Conservation (phyloP, 192 early-diverging fungal genomes). For the Phycomyces nitens region DNA sequence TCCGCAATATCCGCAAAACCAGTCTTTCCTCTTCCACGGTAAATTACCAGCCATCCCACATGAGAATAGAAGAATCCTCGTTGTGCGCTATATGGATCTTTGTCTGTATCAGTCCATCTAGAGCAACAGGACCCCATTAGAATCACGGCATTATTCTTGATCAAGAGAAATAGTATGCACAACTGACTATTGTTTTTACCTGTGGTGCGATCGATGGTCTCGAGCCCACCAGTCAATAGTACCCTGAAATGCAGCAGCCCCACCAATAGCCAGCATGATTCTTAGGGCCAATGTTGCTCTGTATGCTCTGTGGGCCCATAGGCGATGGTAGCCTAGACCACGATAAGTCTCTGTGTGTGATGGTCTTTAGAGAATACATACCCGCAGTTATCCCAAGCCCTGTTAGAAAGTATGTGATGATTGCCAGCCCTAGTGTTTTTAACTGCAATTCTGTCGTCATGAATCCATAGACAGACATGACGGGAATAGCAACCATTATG, state of each 20-base stretch:
- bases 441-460: constrained; percentile 58
- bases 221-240: constrained; percentile 84
- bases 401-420: constrained; percentile 71
- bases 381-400: constrained; percentile 83
- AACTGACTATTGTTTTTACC: constrained; percentile 40
- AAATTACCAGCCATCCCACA: constrained; percentile 80
- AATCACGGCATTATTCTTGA: not conserved
- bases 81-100: constrained; percentile 77
- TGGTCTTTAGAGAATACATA: constrained; percentile 9
- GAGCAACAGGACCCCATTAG: not conserved
- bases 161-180: no score
- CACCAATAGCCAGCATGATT: constrained; percentile 56
- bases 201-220: constrained; percentile 82
- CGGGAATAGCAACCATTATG: constrained; percentile 63
- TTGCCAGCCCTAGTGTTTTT: constrained; percentile 69
- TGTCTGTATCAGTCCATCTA: constrained; percentile 68
- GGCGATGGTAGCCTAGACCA: constrained; percentile 70
- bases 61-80: constrained; percentile 78
- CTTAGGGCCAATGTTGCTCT: constrained; percentile 58
- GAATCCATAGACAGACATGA: constrained; percentile 78
- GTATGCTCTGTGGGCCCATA: constrained; percentile 79
- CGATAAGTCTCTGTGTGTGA: not conserved
- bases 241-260: constrained; percentile 73
- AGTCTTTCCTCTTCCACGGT: constrained; percentile 63
- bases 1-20: constrained; percentile 80